A percentile compares a stretch with the other conserved stretches of the same genome.
Evolutionary conservation across 495 filamentous ascomycete species (phyloP).

Genomic region (Daldinia childiae): DNA sequence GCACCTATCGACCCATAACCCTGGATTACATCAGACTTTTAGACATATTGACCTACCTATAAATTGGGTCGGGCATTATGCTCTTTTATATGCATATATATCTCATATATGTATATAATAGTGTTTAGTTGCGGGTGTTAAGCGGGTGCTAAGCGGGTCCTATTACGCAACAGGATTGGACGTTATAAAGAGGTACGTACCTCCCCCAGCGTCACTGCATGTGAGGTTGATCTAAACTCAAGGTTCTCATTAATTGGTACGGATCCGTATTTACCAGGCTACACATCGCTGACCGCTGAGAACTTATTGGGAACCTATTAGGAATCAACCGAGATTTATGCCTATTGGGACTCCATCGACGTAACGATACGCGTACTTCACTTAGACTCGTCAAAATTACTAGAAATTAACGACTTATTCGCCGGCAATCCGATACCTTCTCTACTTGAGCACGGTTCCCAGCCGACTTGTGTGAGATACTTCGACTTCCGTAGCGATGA

Average conservation of each 20-base stretch:
- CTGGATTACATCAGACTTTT: slow-evolving; percentile 6
- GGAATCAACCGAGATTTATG: not conserved
- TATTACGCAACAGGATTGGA: too few species aligned
- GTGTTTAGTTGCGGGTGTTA: not conserved
- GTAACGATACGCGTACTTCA: slow-evolving; percentile 3
- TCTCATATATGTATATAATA: not conserved
- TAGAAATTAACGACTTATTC: not conserved
- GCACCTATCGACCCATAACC: not conserved
- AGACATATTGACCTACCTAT: not conserved
- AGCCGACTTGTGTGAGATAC: not conserved
- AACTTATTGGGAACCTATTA: not conserved
- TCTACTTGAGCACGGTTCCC: not conserved
- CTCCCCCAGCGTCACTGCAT: slow-evolving; percentile 13
- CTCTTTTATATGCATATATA: slow-evolving; percentile 6
- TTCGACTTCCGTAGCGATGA: slow-evolving; percentile 41
- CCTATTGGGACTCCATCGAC: not conserved
- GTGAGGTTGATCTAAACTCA: slow-evolving; percentile 3
- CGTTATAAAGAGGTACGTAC: not conserved
- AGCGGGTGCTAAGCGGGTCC: not conserved
- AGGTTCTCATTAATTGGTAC: slow-evolving; percentile 24
- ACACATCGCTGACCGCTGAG: slow-evolving; percentile 10
- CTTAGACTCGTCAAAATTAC: not conserved
- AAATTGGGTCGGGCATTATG: not conserved
- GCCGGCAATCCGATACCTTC: not conserved
- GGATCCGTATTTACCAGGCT: slow-evolving; percentile 16